Evolutionary conservation across 148 eudicot genomes (phyloP).

Genomic region (Selenicereus undatus): DNA sequence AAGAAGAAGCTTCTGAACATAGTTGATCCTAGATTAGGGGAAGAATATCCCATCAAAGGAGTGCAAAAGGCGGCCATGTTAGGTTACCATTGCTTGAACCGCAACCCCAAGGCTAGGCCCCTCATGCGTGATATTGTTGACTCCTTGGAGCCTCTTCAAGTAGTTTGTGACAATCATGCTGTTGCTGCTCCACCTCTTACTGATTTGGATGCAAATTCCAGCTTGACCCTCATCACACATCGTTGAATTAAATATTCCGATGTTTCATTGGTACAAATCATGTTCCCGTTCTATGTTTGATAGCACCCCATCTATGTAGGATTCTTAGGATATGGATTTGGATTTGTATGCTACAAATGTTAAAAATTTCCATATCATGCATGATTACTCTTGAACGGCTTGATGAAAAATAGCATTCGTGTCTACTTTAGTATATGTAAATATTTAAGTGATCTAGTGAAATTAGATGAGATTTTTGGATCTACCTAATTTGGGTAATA

Average conservation of each 20-base stretch:
- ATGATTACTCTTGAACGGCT: neutral
- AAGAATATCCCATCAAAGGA: conserved; percentile 72
- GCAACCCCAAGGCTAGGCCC: conserved; percentile 87
- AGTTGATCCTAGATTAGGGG: conserved; percentile 64
- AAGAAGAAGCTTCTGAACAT: conserved; percentile 68
- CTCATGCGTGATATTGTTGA: conserved; percentile 87
- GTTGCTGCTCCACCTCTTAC: neutral
- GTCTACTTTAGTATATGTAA: too few species aligned
- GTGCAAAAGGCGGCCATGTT: conserved; percentile 86
- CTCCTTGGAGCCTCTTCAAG: conserved; percentile 77
- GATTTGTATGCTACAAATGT: neutral
- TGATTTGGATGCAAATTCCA: conserved; percentile 6
- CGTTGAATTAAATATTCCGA: neutral
- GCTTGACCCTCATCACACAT: neutral
- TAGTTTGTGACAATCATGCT: conserved; percentile 1
- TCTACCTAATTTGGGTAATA: too few species aligned
- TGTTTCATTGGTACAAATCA: neutral
- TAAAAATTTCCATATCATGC: neutral
- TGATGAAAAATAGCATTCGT: too few species aligned
- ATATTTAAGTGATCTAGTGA: too few species aligned
- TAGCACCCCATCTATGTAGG: too few species aligned
- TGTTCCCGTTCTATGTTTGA: neutral
- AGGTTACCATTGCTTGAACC: conserved; percentile 78
- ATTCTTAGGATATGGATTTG: neutral
- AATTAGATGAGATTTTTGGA: too few species aligned